phyloP scores from a whole-genome alignment of 2,329 filamentous ascomycete genomes.

The Bisporella sp. region DNA sequence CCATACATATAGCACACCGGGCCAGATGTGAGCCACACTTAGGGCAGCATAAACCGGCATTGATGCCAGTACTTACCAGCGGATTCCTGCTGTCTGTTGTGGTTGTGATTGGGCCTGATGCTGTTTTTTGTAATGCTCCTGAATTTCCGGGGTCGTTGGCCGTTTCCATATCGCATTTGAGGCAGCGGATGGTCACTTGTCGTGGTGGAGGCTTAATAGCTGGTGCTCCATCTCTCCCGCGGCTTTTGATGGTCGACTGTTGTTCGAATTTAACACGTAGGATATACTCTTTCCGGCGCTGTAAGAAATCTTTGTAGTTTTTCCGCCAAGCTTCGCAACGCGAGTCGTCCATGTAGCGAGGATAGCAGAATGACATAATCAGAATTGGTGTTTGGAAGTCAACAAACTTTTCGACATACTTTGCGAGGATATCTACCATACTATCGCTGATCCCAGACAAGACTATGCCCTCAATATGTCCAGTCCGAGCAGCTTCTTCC shows the following conservation, averaged over 20 bases:
- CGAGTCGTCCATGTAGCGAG: constrained; percentile 69
- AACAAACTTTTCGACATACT: constrained; percentile 67
- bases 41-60: constrained; percentile 56
- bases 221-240: constrained; percentile 54
- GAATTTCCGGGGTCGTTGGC: constrained; percentile 31
- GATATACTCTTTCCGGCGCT: constrained; percentile 67
- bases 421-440: constrained; percentile 67
- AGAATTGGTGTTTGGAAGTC: constrained; percentile 76
- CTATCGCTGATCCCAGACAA: constrained; percentile 70
- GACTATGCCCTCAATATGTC: constrained; percentile 71
- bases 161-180: constrained; percentile 63
- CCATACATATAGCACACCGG: constrained; percentile 60
- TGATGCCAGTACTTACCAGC: constrained; percentile 50
- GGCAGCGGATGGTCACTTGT: constrained; percentile 69
- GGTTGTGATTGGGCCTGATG: constrained; percentile 13
- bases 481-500: constrained; percentile 51
- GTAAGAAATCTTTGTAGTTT: constrained; percentile 63
- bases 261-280: constrained; percentile 73
- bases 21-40: constrained; percentile 61
- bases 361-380: constrained; percentile 65
- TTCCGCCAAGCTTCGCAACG: constrained; percentile 69
- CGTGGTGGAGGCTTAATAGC: constrained; percentile 57
- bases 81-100: constrained; percentile 37
- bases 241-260: constrained; percentile 62
- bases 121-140: constrained; percentile 7